Conservation (phyloP, 202 grass and related monocot species). For the Digitaria exilis region DNA sequence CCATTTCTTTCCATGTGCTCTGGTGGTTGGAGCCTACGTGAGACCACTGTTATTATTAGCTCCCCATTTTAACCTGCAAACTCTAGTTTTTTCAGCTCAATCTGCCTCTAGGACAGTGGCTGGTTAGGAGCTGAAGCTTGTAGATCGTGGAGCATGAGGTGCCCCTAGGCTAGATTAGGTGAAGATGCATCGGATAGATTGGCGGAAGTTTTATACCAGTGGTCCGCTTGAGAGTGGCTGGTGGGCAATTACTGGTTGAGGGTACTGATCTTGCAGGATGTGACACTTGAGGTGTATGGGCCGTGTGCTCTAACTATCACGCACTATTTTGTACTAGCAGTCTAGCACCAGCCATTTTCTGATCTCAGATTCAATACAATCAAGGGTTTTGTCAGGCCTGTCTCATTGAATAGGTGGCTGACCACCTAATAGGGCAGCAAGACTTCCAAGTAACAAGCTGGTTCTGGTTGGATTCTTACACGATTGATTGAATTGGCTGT, state of each 20-base stretch:
- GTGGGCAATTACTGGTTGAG: slow-evolving; percentile 54
- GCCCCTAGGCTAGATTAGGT: slow-evolving; percentile 37
- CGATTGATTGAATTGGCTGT: slow-evolving; percentile 44
- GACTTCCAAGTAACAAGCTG: slow-evolving; percentile 53
- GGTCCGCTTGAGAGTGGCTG: slow-evolving; percentile 46
- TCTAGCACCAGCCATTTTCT: slow-evolving; percentile 35
- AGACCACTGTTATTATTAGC: slow-evolving; percentile 58
- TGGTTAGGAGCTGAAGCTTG: slow-evolving; percentile 27
- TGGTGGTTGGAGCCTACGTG: slow-evolving; percentile 69
- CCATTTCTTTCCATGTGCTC: slow-evolving; percentile 59
- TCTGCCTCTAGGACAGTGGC: slow-evolving; percentile 25
- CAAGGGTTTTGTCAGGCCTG: slow-evolving; percentile 54
- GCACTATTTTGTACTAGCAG: slow-evolving; percentile 33
- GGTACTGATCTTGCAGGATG: slow-evolving; percentile 30
- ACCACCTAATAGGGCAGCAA: slow-evolving; percentile 44
- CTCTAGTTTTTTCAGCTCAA: slow-evolving; percentile 30
- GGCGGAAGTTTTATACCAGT: slow-evolving; percentile 35
- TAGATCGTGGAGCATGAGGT: slow-evolving; percentile 11
- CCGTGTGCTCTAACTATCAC: slow-evolving; percentile 48
- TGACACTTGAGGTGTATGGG: slow-evolving; percentile 51
- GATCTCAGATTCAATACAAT: slow-evolving; percentile 68
- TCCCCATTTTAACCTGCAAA: slow-evolving; percentile 22
- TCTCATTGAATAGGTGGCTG: slow-evolving; percentile 55
- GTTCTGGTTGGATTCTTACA: slow-evolving; percentile 57
- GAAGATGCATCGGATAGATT: slow-evolving; percentile 36